These are phyloP conservation scores for Athelia psychrophila DNA, from an alignment of 1,284 basidiomycete genomes.

Conservation along the genomic window DNA sequence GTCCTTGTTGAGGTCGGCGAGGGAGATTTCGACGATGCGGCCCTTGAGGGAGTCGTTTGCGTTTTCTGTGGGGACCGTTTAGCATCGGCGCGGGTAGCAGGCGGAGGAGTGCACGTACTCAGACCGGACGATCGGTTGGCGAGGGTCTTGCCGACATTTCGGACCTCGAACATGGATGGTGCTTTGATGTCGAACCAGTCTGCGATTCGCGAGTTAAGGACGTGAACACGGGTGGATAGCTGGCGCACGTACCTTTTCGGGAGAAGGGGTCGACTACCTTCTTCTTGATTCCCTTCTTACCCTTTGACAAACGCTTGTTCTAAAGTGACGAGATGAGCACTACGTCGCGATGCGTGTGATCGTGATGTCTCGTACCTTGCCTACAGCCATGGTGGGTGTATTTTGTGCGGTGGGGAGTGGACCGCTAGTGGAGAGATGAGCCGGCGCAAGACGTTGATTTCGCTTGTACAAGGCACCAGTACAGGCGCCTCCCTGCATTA, in stretches of 20 bases:
- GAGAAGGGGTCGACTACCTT: conserved; percentile 99
- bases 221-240: background rate
- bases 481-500: conserved; percentile 32
- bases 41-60: conserved; percentile 99
- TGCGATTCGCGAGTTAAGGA: conserved; percentile 26
- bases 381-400: conserved; percentile 81
- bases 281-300: conserved; percentile 99
- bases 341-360: background rate
- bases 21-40: conserved; percentile 94
- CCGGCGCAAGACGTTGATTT: conserved; percentile 36
- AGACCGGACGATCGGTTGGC: conserved; percentile 98
- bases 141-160: conserved; percentile 98
- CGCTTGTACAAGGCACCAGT: conserved; percentile 8
- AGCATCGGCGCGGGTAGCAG: too few species aligned
- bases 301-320: conserved; percentile 99
- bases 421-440: conserved; percentile 40
- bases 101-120: conserved; percentile 69
- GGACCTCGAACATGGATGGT: conserved; percentile 96
- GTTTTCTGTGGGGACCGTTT: conserved; percentile 93
- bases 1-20: conserved; percentile 99
- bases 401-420: conserved; percentile 37
- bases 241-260: conserved; percentile 76
- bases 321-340: conserved; percentile 26
- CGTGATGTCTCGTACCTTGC: conserved; percentile 62
- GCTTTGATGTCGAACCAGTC: conserved; percentile 99